These are phyloP conservation scores for Alternaria atra DNA, from an alignment of 2,329 filamentous ascomycete species.

Conservation along the genomic window DNA sequence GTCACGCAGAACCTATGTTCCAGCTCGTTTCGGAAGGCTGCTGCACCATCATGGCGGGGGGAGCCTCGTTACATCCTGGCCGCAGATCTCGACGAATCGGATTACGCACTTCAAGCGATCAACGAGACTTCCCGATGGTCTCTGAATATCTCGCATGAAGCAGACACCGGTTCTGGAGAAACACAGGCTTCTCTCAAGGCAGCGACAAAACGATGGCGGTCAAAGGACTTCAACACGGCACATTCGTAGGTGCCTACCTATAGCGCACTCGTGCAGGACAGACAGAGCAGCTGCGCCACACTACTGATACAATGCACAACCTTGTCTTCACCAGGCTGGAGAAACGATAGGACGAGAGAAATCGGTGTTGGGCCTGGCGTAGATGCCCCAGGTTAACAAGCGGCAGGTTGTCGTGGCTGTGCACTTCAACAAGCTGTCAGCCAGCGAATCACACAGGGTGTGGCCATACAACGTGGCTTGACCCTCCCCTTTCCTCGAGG, in stretches of 20 bases:
- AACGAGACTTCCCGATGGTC: slow-evolving; percentile 14
- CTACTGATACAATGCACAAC: slow-evolving; percentile 23
- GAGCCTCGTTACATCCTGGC: slow-evolving; percentile 17
- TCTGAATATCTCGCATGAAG: slow-evolving; percentile 23
- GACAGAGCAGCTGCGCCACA: slow-evolving; percentile 36
- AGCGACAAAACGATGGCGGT: slow-evolving; percentile 34
- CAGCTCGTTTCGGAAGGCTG: slow-evolving; percentile 37
- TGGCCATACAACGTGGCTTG: slow-evolving; percentile 27
- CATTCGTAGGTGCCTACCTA: slow-evolving; percentile 25
- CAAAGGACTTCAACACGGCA: slow-evolving; percentile 17
- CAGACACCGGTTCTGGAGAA: slow-evolving; percentile 19
- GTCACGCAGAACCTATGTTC: slow-evolving; percentile 22
- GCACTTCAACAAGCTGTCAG: slow-evolving; percentile 11
- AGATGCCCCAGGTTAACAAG: slow-evolving; percentile 16
- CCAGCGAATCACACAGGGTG: slow-evolving; percentile 29
- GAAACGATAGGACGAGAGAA: slow-evolving; percentile 29
- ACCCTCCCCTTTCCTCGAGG: slow-evolving; percentile 25
- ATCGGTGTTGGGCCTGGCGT: slow-evolving; percentile 21
- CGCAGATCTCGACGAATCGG: slow-evolving; percentile 15
- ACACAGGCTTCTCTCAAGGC: slow-evolving; percentile 39
- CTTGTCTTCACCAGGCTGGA: slow-evolving; percentile 15
- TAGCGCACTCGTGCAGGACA: slow-evolving; percentile 17
- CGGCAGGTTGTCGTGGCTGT: slow-evolving; percentile 19
- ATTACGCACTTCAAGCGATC: slow-evolving; percentile 2
- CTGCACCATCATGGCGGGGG: slow-evolving; percentile 22